Base-by-base conservation (phyloP, 352 stramenopile genomes). In the Pythium brassicae region DNA sequence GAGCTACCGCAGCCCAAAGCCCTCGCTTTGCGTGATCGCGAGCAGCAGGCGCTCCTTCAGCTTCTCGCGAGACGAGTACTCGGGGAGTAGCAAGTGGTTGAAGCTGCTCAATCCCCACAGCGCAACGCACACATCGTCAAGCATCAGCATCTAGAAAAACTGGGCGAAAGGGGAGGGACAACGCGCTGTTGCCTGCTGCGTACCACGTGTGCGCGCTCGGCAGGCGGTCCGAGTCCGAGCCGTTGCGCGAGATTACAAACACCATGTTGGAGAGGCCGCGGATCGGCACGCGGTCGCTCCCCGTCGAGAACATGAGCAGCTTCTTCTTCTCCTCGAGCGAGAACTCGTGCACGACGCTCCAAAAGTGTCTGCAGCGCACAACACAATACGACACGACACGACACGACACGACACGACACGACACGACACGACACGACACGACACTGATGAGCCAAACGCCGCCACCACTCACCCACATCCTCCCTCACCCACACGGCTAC, bases 131-230 rank as follows among this genome's bases (percentile, higher is more conserved):
- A 34, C 10, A 43, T 46, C 45, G 27, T 25, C 40, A 2, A 17
- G 10, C 25, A 23, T 20, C 17, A 37, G 32, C 32, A 7, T 37
- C 14, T 37, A 7, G 32, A 11, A 37, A 7, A 37, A 37, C 32
- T 11, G 14, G 32, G 14, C 32, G 32, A 37, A 37, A 11, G 8
- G 32, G 14, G 32, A 37, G 32, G 14, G 32, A 37, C 32, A 37
- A 37, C 32, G 32, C 2, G 14, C 32, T 3, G 32, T 37, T 37
- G 2, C 8, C 14, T 35, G 7, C 14, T 4, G 50, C 65, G 25
- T 57, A 91, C 81, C 88, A 96, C 2, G 87, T 96, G 60, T 96
- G 86, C 9, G 85, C 80, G 20, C 82, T 92, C 9, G 87, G 87
- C 23, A 96, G 63, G n/a, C 81, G 72, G 42, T 87, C 83, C 32